These are phyloP conservation scores for Hypoxylon sp. DNA, from an alignment of 2,329 filamentous ascomycete genomes.

Conservation along the genomic window DNA sequence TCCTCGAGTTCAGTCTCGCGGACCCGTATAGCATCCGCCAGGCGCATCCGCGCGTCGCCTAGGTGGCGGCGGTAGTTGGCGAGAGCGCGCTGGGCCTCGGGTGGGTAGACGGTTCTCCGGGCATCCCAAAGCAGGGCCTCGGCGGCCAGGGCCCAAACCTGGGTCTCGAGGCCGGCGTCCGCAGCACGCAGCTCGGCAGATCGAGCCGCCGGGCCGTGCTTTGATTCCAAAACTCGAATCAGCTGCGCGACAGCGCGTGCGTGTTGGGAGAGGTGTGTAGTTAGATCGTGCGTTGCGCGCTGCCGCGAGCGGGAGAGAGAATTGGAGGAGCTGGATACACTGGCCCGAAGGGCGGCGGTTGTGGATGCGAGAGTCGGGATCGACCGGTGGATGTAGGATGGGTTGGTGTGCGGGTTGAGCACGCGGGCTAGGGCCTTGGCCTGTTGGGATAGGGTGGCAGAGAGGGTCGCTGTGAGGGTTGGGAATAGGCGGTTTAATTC, in stretches of 20 bases:
- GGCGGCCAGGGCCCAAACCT: conserved; percentile 58
- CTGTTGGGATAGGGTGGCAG: conserved; percentile 64
- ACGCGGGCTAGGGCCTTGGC: conserved; percentile 66
- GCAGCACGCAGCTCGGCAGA: conserved; percentile 66
- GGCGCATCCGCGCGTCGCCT: conserved; percentile 62
- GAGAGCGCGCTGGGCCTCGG: conserved; percentile 59
- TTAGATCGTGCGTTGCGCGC: conserved; percentile 56
- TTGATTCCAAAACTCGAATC: conserved; percentile 67
- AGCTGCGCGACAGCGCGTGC: conserved; percentile 60
- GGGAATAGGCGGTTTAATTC: conserved; percentile 65
- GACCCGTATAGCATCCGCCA: conserved; percentile 61
- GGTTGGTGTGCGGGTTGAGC: conserved; percentile 65
- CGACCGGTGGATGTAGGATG: conserved; percentile 71
- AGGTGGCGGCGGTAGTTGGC: conserved; percentile 65
- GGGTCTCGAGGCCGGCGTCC: conserved; percentile 61
- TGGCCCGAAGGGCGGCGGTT: conserved; percentile 55
- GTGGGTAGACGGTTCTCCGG: conserved; percentile 61
- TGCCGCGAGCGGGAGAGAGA: conserved; percentile 59
- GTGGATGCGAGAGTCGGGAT: conserved; percentile 65
- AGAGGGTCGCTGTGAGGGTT: conserved; percentile 63
- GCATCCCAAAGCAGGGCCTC: conserved; percentile 55
- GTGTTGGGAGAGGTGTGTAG: conserved; percentile 59
- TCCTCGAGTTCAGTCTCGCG: conserved; percentile 62
- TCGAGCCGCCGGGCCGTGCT: conserved; percentile 67
- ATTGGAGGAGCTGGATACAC: conserved; percentile 46